Percentiles rank a stretch among this genome's conserved stretches.
Evolutionary conservation across 1,139 yeast genomes (phyloP).

Genomic region (Sugiyamaella novakii): DNA sequence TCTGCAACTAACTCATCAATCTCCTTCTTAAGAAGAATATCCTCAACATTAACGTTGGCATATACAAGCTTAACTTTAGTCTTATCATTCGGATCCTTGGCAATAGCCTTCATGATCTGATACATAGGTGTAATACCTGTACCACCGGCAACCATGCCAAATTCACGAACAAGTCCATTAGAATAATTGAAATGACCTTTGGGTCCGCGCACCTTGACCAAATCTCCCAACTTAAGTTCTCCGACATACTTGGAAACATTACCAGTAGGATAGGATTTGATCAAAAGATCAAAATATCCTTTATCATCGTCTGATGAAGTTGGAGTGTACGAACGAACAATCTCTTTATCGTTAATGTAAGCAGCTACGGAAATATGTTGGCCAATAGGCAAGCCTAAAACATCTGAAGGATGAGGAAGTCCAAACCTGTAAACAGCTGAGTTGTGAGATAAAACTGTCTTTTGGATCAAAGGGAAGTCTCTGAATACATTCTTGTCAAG

Average conservation of each 20-base stretch:
- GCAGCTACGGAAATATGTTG: conserved; percentile 76
- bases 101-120: conserved; percentile 81
- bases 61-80: conserved; percentile 73
- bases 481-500: conserved; percentile 68
- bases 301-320: conserved; percentile 76
- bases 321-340: conserved; percentile 92
- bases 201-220: conserved; percentile 83
- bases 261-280: conserved; percentile 92
- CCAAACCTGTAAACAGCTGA: conserved; percentile 85
- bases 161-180: conserved; percentile 73
- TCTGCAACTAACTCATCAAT: conserved; percentile 69
- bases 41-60: conserved; percentile 77
- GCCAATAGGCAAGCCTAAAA: conserved; percentile 90
- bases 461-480: conserved; percentile 81
- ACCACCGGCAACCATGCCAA: conserved; percentile 95
- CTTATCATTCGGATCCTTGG: conserved; percentile 70
- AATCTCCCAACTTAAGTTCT: conserved; percentile 66
- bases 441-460: conserved; percentile 77
- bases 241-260: conserved; percentile 80
- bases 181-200: conserved; percentile 87
- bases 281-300: conserved; percentile 86
- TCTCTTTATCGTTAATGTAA: conserved; percentile 73
- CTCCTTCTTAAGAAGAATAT: conserved; percentile 77
- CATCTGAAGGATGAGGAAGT: conserved; percentile 71
- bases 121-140: conserved; percentile 95